These are phyloP conservation scores for Mucuna pruriens DNA, from an alignment of 306 rosid genomes.

Conservation along the genomic window DNA sequence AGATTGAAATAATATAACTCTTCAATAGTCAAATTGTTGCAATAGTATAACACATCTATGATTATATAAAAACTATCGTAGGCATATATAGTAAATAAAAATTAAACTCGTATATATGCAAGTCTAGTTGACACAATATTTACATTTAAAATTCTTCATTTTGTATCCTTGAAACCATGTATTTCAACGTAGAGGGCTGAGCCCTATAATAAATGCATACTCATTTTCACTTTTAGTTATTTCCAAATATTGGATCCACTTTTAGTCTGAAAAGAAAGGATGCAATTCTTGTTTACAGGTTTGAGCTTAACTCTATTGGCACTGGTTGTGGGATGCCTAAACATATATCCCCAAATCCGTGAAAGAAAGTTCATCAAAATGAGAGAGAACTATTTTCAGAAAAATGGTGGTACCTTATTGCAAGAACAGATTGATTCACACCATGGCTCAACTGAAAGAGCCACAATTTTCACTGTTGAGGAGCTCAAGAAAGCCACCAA, in stretches of 20 bases:
- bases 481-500: slow-evolving; percentile 40
- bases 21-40: background rate
- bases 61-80: too few species aligned
- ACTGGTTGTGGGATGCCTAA: background rate
- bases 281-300: background rate
- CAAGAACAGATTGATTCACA: background rate
- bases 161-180: too few species aligned
- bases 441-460: slow-evolving; percentile 10
- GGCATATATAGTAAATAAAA: too few species aligned
- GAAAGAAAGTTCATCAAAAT: slow-evolving; percentile 6
- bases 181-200: too few species aligned
- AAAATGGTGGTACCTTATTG: slow-evolving; percentile 15
- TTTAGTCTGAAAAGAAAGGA: background rate
- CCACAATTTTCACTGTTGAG: slow-evolving; percentile 12
- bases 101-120: too few species aligned
- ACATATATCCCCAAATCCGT: background rate
- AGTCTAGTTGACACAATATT: too few species aligned
- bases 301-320: background rate
- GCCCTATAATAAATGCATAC: too few species aligned
- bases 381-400: background rate
- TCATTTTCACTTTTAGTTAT: background rate
- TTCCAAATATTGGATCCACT: background rate
- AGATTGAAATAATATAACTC: background rate
- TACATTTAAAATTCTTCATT: too few species aligned
- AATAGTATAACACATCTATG: too few species aligned